Base-by-base conservation (phyloP, 2,329 filamentous ascomycete species). In the Fusarium sp. region DNA sequence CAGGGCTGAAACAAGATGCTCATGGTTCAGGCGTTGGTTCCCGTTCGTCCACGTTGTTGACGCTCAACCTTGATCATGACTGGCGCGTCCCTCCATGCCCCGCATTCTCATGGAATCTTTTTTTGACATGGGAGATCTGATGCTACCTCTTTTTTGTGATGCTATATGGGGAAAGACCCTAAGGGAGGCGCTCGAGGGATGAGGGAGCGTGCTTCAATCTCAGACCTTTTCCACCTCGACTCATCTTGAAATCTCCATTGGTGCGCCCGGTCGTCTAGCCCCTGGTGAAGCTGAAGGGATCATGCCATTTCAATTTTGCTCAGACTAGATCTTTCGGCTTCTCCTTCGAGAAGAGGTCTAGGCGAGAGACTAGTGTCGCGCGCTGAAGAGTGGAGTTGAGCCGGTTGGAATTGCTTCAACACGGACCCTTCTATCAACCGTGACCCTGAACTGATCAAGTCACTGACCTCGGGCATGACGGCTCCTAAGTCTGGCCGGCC, bases 1-100 rank as follows among this genome's bases (percentile, higher is more conserved):
- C 64, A 68, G 69, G 62, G 69, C 59, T 75, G 72, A 69, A 74
- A 72, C 62, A 57, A 35, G 31, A 27, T 48, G 39, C 29, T 65
- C 61, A 65, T 68, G 64, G 41, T 54, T 63, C 29, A 64, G 60
- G 50, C 37, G 27, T 65, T 67, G 61, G 56, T 56, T 59, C 65
- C 50, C 37, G 64, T 69, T 64, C 35, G 54, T 68, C 66, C 58
- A 74, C 61, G 50, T 74, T 31, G 37, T 60, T 43, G 20, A 48
- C 18, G 27, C 33, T 37, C 50, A 43, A 45, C 35, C 37, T 27
- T 10, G 31, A 27, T 31, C 8, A 43, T 24, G 24, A 60, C 41
- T 62, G 65, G 20, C 22, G 48, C 50, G 29, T 33, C 13, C 24
- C 29, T 27, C 37, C 6, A 41, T 58, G 58, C 33, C 29, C 59